Evolutionary conservation across 805 yeast species (phyloP).

Genomic region (Tetrapisispora phaffii): DNA sequence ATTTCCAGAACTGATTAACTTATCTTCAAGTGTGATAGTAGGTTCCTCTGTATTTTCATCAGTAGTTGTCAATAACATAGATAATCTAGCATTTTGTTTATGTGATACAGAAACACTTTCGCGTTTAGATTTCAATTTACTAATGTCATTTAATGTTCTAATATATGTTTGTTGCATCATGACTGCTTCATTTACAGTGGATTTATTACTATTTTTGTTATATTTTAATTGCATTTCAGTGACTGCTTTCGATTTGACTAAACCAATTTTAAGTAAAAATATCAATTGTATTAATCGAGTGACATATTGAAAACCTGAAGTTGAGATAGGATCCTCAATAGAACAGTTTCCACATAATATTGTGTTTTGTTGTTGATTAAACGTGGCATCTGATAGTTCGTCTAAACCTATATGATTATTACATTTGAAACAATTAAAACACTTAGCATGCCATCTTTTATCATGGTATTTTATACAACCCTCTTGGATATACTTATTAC

Average conservation of each 20-base stretch:
- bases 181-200: slow-evolving; percentile 9
- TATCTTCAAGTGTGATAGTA: slow-evolving; percentile 3
- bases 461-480: slow-evolving; percentile 56
- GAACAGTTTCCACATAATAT: slow-evolving; percentile 61
- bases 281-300: slow-evolving; percentile 65
- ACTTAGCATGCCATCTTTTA: slow-evolving; percentile 72
- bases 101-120: slow-evolving; percentile 43
- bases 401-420: slow-evolving; percentile 30
- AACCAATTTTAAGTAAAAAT: slow-evolving; percentile 72
- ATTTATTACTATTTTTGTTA: slow-evolving; percentile 5
- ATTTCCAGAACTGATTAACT: slow-evolving; percentile 11
- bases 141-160: slow-evolving; percentile 64
- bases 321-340: slow-evolving; percentile 38
- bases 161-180: slow-evolving; percentile 45
- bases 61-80: slow-evolving; percentile 51
- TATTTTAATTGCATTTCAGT: slow-evolving; percentile 35
- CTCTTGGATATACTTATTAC: slow-evolving; percentile 74
- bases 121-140: slow-evolving; percentile 62
- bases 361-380: slow-evolving; percentile 28
- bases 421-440: slow-evolving; percentile 63
- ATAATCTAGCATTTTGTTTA: slow-evolving; percentile 55
- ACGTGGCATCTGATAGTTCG: slow-evolving; percentile 40
- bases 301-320: slow-evolving; percentile 49
- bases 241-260: slow-evolving; percentile 59
- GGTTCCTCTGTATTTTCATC: slow-evolving; percentile 18